Evolutionary conservation across 2,329 filamentous ascomycete species (phyloP).

Genomic region (Fusarium sublunatum): DNA sequence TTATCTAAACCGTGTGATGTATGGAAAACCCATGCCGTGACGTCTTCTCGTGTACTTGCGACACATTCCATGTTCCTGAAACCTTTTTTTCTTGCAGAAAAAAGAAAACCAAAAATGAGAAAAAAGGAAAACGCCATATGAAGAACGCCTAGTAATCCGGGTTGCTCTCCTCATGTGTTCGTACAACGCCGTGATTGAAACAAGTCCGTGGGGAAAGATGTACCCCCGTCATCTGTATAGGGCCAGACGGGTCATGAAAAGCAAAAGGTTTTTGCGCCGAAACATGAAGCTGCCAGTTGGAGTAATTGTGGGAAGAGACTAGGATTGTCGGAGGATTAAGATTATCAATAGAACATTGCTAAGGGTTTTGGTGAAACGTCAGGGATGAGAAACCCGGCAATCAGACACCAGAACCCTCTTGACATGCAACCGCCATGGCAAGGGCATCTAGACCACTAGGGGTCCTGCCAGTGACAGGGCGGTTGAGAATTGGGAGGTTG

Average conservation of each 20-base stretch:
- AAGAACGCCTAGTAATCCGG: constrained; percentile 32
- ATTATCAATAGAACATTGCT: constrained; percentile 39
- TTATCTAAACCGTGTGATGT: constrained; percentile 41
- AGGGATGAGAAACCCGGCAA: constrained; percentile 4
- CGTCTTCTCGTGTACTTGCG: constrained; percentile 42
- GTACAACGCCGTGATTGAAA: constrained; percentile 39
- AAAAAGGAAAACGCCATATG: constrained; percentile 9
- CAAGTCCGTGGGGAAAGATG: constrained; percentile 12
- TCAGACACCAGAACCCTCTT: constrained; percentile 54
- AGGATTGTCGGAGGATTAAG: constrained; percentile 33
- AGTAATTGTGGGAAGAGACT: neutral
- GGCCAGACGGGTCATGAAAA: constrained; percentile 8
- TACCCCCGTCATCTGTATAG: constrained; percentile 12
- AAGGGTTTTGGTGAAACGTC: constrained; percentile 9
- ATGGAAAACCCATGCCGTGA: constrained; percentile 33
- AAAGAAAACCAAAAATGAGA: constrained; percentile 4
- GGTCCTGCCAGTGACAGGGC: constrained; percentile 57
- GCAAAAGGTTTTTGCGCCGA: constrained; percentile 10
- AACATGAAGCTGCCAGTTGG: constrained; percentile 11
- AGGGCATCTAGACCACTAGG: constrained; percentile 66
- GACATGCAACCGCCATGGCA: constrained; percentile 65
- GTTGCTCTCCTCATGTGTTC: constrained; percentile 36
- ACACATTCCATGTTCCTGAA: constrained; percentile 36
- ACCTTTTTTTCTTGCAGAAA: constrained; percentile 16
- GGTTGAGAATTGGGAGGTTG: constrained; percentile 58